These are phyloP conservation scores for Aristolochia fimbriata DNA, from an alignment of 164 flowering plant genomes.

Conservation along the genomic window DNA sequence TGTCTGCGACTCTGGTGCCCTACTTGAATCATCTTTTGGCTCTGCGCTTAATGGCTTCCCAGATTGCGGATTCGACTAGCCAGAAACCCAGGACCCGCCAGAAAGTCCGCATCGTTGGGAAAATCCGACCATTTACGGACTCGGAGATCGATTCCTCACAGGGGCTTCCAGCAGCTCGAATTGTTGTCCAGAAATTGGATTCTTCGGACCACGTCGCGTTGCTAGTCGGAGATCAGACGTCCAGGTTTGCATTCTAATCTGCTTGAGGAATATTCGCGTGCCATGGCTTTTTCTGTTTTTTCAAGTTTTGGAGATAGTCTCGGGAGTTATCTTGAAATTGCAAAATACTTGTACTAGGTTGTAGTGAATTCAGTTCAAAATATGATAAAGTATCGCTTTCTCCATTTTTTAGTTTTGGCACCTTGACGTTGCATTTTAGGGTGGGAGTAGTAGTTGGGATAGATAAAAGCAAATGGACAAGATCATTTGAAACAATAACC, in stretches of 20 bases:
- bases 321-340: neutral
- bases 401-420: neutral
- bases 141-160: slow-evolving; percentile 8
- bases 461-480: too few relatives aligned
- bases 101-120: slow-evolving; percentile 10
- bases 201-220: slow-evolving; percentile 20
- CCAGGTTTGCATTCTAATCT: slow-evolving; percentile 19
- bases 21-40: neutral
- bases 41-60: neutral
- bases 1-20: neutral
- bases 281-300: neutral
- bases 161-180: slow-evolving; percentile 1
- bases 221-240: slow-evolving; percentile 24
- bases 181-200: slow-evolving; percentile 14
- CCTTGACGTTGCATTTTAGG: neutral
- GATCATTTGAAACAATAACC: too few relatives aligned
- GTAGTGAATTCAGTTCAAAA: neutral
- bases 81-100: neutral
- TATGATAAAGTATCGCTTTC: neutral
- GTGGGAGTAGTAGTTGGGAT: neutral
- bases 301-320: neutral
- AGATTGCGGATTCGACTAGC: neutral
- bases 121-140: slow-evolving; percentile 3
- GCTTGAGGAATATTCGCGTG: neutral
- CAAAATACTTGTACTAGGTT: neutral